A percentile compares a stretch with the other conserved stretches of the same genome.
phyloP scores from a whole-genome alignment of 2,329 filamentous ascomycete species.

The Clonostachys solani region DNA sequence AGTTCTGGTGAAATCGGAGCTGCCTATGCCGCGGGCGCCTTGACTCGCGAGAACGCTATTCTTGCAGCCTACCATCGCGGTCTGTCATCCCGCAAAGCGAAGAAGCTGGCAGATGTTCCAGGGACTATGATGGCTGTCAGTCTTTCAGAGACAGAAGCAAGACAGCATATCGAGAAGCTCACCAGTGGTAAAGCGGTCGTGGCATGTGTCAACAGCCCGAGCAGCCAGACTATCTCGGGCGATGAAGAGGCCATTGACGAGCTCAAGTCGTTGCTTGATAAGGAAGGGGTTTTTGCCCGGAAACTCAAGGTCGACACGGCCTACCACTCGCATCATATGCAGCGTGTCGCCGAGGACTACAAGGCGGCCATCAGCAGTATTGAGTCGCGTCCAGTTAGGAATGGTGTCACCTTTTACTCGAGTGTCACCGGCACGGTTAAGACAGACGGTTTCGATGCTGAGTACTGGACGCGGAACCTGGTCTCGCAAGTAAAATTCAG shows the following conservation, averaged over 20 bases:
- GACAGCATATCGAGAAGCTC: conserved; percentile 19
- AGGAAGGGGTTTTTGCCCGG: conserved; percentile 1
- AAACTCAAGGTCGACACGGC: conserved; percentile 8
- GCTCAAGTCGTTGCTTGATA: not conserved
- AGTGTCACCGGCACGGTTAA: conserved; percentile 26
- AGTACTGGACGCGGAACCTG: conserved; percentile 15
- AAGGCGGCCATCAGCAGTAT: conserved; percentile 13
- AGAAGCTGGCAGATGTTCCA: conserved; percentile 9
- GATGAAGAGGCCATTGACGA: conserved; percentile 20
- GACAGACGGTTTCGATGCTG: not conserved
- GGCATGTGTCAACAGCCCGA: conserved; percentile 42
- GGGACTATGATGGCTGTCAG: conserved; percentile 31
- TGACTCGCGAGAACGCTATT: conserved; percentile 10
- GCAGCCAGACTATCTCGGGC: conserved; percentile 41
- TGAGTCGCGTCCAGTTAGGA: not conserved
- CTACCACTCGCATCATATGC: conserved; percentile 10
- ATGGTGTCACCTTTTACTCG: conserved; percentile 28
- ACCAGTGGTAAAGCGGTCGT: conserved; percentile 16
- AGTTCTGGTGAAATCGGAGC: conserved; percentile 33
- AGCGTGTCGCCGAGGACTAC: conserved; percentile 1
- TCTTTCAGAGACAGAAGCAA: not conserved
- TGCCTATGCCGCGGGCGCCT: conserved; percentile 21
- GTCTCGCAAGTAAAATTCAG: conserved; percentile 11
- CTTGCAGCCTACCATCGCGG: conserved; percentile 3
- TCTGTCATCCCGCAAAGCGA: conserved; percentile 6